Conservation (phyloP, 2,329 filamentous ascomycete genomes). For the Hymenoscyphus occultus region DNA sequence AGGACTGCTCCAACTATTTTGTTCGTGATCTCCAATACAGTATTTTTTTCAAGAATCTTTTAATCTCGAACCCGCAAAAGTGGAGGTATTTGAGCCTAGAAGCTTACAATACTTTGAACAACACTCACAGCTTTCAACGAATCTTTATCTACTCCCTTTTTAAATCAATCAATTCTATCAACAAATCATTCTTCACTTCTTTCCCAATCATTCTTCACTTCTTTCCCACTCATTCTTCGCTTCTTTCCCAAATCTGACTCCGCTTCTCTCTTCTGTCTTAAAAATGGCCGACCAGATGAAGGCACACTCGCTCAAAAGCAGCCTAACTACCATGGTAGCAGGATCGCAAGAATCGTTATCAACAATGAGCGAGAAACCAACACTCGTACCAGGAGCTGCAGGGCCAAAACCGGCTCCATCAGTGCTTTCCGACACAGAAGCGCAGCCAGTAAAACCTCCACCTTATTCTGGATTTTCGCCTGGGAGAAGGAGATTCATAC, state of each 20-base stretch:
- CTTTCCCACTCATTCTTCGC: no score
- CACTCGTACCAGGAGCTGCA: background rate
- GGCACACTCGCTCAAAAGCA: background rate
- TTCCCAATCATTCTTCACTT: no score
- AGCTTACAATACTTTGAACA: background rate
- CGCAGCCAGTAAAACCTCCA: constrained; percentile 7
- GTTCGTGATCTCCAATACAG: background rate
- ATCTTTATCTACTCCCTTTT: no score
- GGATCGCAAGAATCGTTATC: constrained; percentile 3
- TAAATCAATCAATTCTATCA: no score
- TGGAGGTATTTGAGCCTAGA: background rate
- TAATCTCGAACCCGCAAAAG: background rate
- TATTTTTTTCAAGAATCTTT: background rate
- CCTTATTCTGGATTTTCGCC: constrained; percentile 11
- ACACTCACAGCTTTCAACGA: background rate
- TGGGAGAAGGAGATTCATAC: constrained; percentile 7
- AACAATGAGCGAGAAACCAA: background rate
- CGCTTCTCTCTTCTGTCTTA: background rate
- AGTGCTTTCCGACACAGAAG: background rate
- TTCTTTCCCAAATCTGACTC: background rate
- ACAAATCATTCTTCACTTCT: no score
- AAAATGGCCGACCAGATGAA: background rate
- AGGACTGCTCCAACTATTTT: background rate
- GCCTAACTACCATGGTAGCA: background rate
- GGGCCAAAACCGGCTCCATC: background rate